These are phyloP conservation scores for Phytophthora sojae DNA, from an alignment of 352 stramenopile species.

Conservation along the genomic window DNA sequence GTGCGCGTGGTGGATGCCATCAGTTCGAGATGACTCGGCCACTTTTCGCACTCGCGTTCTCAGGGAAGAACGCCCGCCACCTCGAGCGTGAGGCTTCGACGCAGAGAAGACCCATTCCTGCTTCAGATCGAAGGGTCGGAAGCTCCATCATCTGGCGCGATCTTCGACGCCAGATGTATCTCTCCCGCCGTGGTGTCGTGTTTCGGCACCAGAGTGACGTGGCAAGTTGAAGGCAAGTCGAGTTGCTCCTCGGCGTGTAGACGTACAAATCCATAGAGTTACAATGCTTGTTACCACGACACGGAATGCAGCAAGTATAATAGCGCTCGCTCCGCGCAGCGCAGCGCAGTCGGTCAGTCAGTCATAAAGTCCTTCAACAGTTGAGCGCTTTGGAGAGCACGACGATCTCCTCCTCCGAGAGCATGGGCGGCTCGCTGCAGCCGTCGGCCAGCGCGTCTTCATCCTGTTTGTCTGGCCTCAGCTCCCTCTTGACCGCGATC, in stretches of 20 bases:
- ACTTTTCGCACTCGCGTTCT: constrained; percentile 2
- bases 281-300: constrained; percentile 11
- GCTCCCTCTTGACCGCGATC: constrained; percentile 11
- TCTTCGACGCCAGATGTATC: not conserved
- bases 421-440: constrained; percentile 11
- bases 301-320: constrained; percentile 11
- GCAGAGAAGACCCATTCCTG: not conserved
- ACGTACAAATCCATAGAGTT: constrained; percentile 18
- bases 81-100: not conserved
- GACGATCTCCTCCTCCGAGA: constrained; percentile 41
- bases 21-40: constrained; percentile 2
- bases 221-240: not conserved
- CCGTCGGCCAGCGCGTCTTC: constrained; percentile 4
- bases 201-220: constrained; percentile 3
- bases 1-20: constrained; percentile 22
- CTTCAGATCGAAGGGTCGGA: constrained; percentile 15
- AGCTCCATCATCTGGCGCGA: not conserved
- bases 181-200: not conserved
- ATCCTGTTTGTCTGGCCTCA: not conserved
- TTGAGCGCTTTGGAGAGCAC: constrained; percentile 37
- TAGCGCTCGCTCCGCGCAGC: not conserved
- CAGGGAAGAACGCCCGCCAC: not conserved
- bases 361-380: constrained; percentile 3
- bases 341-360: not conserved
- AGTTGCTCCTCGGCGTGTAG: not conserved